Evolutionary conservation across 225 moss, liverwort and hornwort genomes (phyloP).

Genomic region (Sphagnum contortum): DNA sequence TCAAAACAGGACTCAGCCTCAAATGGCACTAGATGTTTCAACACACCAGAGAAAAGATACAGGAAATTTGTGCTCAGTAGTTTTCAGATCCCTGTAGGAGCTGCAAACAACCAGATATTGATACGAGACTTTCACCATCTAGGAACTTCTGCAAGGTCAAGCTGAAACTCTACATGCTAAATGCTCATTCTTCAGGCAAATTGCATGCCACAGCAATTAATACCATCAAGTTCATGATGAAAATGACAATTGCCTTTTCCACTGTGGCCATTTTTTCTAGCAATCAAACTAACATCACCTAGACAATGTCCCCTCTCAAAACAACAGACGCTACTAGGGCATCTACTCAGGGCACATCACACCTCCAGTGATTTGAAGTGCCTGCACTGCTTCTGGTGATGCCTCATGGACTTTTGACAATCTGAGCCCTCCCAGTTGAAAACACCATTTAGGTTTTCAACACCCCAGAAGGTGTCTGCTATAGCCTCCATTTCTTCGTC

Average conservation of each 20-base stretch:
- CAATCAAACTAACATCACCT: not conserved
- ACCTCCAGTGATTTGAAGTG: conserved; percentile 22
- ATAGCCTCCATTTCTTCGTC: conserved; percentile 37
- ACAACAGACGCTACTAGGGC: too few relatives aligned
- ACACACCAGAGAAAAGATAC: too few relatives aligned
- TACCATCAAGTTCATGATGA: not conserved
- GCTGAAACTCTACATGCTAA: not conserved
- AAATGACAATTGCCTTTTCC: not conserved
- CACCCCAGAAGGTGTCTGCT: conserved; percentile 31
- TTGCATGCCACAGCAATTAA: not conserved
- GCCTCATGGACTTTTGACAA: conserved; percentile 12
- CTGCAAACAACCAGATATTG: too few relatives aligned
- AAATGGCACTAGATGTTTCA: too few relatives aligned
- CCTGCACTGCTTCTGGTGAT: conserved; percentile 10
- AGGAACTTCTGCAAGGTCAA: not conserved
- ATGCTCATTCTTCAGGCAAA: not conserved
- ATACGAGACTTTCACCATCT: not conserved
- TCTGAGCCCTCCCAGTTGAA: conserved; percentile 36
- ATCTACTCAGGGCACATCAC: not conserved
- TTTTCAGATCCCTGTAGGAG: too few relatives aligned
- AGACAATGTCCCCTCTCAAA: not conserved
- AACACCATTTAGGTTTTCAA: conserved; percentile 29
- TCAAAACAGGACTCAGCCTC: too few relatives aligned
- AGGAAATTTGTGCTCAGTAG: too few relatives aligned
- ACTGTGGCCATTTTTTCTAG: not conserved